These are phyloP conservation scores for Astrephomene gubernaculifera DNA, from an alignment of 139 green algal genomes.

Conservation along the genomic window DNA sequence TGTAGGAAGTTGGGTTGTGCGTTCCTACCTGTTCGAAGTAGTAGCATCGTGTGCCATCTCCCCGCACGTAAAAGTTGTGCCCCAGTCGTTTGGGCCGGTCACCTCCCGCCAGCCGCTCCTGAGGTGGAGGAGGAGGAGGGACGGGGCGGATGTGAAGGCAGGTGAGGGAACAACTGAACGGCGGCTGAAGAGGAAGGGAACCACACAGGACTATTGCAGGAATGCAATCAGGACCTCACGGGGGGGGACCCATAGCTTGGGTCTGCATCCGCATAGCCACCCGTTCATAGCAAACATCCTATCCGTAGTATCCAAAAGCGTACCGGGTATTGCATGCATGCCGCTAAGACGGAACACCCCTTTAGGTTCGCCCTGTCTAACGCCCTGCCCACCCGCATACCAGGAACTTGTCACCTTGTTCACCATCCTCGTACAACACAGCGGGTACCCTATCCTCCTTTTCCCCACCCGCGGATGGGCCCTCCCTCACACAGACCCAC, in stretches of 20 bases:
- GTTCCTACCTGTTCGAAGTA: constrained; percentile 79
- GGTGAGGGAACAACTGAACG: not conserved
- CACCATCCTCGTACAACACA: no score
- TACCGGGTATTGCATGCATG: no score
- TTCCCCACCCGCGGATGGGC: no score
- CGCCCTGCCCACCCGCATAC: no score
- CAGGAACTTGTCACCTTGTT: no score
- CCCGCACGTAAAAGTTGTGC: constrained; percentile 79
- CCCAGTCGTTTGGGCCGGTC: constrained; percentile 60
- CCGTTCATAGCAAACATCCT: no score
- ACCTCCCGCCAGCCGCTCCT: constrained; percentile 35
- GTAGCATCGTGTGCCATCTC: constrained; percentile 87
- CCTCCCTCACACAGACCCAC: no score
- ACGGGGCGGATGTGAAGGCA: not conserved
- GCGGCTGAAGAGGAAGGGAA: not conserved
- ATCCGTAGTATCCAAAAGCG: no score
- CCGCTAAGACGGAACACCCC: no score
- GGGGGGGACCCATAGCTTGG: not conserved
- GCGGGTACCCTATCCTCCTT: no score
- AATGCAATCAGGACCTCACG: not conserved
- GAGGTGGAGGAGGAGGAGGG: not conserved
- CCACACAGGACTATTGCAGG: not conserved
- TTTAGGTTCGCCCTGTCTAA: no score
- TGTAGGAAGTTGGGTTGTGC: not conserved
- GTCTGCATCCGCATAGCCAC: not conserved